A percentile compares a stretch with the other conserved stretches of the same genome.
phyloP scores from a whole-genome alignment of 495 filamentous ascomycete species.

The Daldinia caldariorum region DNA sequence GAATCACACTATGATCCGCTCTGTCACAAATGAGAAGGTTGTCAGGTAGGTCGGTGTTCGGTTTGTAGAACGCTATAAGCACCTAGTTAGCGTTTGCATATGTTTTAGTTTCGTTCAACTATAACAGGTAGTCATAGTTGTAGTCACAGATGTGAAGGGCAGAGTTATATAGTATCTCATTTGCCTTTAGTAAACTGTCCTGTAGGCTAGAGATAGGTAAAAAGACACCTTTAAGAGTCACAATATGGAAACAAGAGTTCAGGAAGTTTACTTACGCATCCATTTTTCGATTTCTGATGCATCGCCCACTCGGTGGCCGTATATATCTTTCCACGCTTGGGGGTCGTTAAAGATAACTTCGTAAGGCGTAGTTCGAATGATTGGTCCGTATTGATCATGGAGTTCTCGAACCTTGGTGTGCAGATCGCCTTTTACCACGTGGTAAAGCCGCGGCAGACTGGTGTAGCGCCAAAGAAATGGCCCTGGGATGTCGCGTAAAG shows the following conservation, averaged over 20 bases:
- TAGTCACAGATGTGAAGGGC: too few relatives aligned
- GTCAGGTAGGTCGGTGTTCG: slow-evolving; percentile 37
- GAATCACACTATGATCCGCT: slow-evolving; percentile 55
- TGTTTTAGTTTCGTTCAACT: too few relatives aligned
- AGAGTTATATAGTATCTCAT: too few relatives aligned
- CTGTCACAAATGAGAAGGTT: slow-evolving; percentile 49
- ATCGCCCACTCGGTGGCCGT: slow-evolving; percentile 53
- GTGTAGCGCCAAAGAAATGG: slow-evolving; percentile 56
- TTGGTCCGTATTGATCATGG: slow-evolving; percentile 61
- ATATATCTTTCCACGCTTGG: slow-evolving; percentile 66
- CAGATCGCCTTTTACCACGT: slow-evolving; percentile 49
- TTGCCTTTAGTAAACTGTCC: too few relatives aligned
- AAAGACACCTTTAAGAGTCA: not conserved
- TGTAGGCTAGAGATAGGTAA: not conserved
- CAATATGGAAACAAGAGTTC: not conserved
- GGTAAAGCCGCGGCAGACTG: slow-evolving; percentile 47
- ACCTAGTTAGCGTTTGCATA: slow-evolving; percentile 1
- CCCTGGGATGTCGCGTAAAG: slow-evolving; percentile 61
- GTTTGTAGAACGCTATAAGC: slow-evolving; percentile 45
- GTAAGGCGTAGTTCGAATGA: slow-evolving; percentile 65
- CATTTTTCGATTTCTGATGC: slow-evolving; percentile 50
- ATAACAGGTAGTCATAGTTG: too few relatives aligned
- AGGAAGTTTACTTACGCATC: slow-evolving; percentile 22
- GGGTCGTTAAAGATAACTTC: slow-evolving; percentile 61
- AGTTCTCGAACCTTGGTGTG: slow-evolving; percentile 55